Evolutionary conservation across 169 alveolate genomes (phyloP).

Genomic region (Eimeria tenella): DNA sequence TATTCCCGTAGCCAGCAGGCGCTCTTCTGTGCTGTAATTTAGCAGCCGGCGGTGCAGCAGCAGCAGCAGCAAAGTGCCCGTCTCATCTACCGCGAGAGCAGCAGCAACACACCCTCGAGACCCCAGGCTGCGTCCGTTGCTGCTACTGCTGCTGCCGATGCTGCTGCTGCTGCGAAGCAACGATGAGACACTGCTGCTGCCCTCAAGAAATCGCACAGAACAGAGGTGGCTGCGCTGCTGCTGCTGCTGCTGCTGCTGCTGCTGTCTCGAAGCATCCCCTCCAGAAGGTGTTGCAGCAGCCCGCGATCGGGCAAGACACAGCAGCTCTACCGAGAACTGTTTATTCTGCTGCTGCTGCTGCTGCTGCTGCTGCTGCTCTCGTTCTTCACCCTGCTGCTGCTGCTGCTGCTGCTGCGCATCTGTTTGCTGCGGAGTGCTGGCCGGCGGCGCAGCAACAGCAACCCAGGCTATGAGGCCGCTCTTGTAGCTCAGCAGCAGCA

Average conservation of each 20-base stretch:
- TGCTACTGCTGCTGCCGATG: constrained; percentile 51
- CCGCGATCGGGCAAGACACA: constrained; percentile 32
- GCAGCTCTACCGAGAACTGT: constrained; percentile 7
- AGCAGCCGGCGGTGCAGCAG: constrained; percentile 53
- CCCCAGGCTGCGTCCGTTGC: not conserved
- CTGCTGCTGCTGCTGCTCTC: constrained; percentile 13
- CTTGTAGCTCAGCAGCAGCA: not conserved
- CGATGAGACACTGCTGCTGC: constrained; percentile 9
- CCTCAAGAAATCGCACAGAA: constrained; percentile 47
- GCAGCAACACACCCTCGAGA: constrained; percentile 3
- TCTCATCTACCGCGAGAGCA: constrained; percentile 31
- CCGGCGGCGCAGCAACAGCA: not conserved
- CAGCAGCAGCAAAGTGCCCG: constrained; percentile 35
- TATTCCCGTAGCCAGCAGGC: constrained; percentile 35
- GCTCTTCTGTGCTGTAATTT: constrained; percentile 6
- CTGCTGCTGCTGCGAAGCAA: constrained; percentile 13
- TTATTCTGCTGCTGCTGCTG: constrained; percentile 19
- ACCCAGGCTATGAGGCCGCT: constrained; percentile 17
- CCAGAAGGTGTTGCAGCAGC: constrained; percentile 35
- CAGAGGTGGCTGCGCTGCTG: constrained; percentile 57
- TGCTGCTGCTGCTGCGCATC: constrained; percentile 2
- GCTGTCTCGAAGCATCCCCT: not conserved
- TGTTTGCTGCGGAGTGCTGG: constrained; percentile 14
- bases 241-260: constrained; percentile 11
- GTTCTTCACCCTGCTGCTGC: not conserved